A percentile compares a stretch with the other conserved stretches of the same genome.
Conservation (phyloP, 2,329 filamentous ascomycete species). For the Colletotrichum tropicale region DNA sequence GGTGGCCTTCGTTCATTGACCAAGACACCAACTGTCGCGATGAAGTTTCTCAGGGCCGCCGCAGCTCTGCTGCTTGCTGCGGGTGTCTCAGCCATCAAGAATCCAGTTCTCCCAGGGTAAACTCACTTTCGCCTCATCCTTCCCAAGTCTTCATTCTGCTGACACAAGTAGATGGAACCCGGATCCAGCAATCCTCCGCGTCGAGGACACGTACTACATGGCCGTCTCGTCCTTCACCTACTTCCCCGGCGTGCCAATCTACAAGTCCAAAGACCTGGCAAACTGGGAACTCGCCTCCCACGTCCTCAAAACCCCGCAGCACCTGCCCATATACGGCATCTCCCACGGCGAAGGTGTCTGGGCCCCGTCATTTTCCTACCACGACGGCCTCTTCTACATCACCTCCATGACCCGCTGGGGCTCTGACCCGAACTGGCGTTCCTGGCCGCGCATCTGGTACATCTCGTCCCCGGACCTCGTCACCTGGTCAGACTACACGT, state of each 20-base stretch:
- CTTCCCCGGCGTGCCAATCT: conserved; percentile 56
- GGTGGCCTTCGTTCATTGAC: neutral
- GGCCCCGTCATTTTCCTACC: conserved; percentile 25
- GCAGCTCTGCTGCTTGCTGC: neutral
- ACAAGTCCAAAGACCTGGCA: conserved; percentile 32
- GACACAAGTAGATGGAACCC: conserved; percentile 11
- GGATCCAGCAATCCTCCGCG: conserved; percentile 6
- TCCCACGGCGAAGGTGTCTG: conserved; percentile 6
- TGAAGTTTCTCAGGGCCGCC: neutral
- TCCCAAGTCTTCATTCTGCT: neutral
- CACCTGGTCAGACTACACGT: conserved; percentile 20
- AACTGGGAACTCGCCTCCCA: conserved; percentile 6
- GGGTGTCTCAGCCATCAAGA: conserved; percentile 10
- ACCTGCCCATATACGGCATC: conserved; percentile 4
- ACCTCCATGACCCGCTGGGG: conserved; percentile 35
- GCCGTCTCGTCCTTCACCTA: conserved; percentile 42
- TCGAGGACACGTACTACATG: conserved; percentile 3
- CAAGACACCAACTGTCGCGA: neutral
- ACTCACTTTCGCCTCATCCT: neutral
- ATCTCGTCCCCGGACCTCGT: conserved; percentile 25
- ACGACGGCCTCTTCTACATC: conserved; percentile 30
- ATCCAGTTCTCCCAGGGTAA: conserved; percentile 9
- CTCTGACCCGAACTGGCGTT: conserved; percentile 39
- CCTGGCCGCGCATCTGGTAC: conserved; percentile 35
- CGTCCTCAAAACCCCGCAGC: neutral